Conservation (phyloP, 495 filamentous ascomycete species). For the Podospora pseudocomata region DNA sequence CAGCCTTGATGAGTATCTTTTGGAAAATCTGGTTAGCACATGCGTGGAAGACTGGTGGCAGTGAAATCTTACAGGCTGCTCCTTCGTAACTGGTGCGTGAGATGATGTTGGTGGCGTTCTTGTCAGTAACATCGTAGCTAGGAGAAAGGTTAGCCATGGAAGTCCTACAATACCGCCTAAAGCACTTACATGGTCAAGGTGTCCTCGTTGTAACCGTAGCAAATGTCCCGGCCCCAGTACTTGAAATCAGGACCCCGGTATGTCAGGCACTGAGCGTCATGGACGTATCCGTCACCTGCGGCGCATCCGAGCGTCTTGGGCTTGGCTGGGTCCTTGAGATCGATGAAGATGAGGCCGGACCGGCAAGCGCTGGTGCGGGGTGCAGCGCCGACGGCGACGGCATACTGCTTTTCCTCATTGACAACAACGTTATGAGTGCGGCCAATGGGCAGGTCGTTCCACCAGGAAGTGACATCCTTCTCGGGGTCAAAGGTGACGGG, state of each 20-base stretch:
- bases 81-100: slow-evolving; percentile 52
- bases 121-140: slow-evolving; percentile 53
- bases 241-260: slow-evolving; percentile 52
- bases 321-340: slow-evolving; percentile 45
- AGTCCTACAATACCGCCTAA: neutral
- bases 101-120: slow-evolving; percentile 44
- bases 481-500: slow-evolving; percentile 32
- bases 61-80: slow-evolving; percentile 30
- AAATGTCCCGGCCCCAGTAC: slow-evolving; percentile 51
- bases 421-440: slow-evolving; percentile 49
- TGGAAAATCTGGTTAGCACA: neutral
- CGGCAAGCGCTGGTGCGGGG: slow-evolving; percentile 37
- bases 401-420: slow-evolving; percentile 44
- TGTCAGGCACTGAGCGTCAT: slow-evolving; percentile 54
- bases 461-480: slow-evolving; percentile 37
- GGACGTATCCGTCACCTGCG: slow-evolving; percentile 51
- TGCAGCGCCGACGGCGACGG: slow-evolving; percentile 44
- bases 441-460: slow-evolving; percentile 35
- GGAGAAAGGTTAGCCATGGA: neutral
- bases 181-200: slow-evolving; percentile 35
- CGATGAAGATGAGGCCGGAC: slow-evolving; percentile 50
- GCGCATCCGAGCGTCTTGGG: slow-evolving; percentile 47
- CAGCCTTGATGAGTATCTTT: slow-evolving; percentile 50
- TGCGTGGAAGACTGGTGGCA: slow-evolving; percentile 25
- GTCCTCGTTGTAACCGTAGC: slow-evolving; percentile 54